Evolutionary conservation across 805 yeast genomes (phyloP).

Genomic region (Wickerhamiella azymoides): DNA sequence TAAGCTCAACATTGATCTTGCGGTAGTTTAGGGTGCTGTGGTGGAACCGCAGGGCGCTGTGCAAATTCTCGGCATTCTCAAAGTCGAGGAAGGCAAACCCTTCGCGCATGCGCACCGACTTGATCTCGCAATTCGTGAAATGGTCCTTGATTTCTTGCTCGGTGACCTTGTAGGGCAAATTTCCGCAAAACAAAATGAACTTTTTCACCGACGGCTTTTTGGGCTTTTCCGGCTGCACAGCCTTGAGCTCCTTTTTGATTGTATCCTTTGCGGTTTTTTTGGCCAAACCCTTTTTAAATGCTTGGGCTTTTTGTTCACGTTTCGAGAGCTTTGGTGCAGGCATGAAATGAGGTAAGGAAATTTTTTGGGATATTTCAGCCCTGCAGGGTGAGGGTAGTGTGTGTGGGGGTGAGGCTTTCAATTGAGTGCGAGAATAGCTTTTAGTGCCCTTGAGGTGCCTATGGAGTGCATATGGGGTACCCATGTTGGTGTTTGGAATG

Average conservation of each 20-base stretch:
- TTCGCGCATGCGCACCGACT: slow-evolving; percentile 65
- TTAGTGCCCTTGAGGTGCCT: too few relatives aligned
- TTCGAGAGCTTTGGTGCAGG: slow-evolving; percentile 20
- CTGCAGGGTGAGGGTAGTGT: too few relatives aligned
- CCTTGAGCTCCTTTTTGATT: slow-evolving; percentile 16
- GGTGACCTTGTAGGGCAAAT: slow-evolving; percentile 61
- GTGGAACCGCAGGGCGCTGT: slow-evolving; percentile 71
- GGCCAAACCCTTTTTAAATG: slow-evolving; percentile 15
- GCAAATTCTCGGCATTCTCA: slow-evolving; percentile 65
- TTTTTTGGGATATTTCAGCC: too few relatives aligned
- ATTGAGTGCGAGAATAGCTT: too few relatives aligned
- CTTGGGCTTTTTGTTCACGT: slow-evolving; percentile 22
- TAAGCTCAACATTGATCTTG: slow-evolving; percentile 86
- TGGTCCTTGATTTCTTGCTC: slow-evolving; percentile 52
- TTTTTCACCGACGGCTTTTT: slow-evolving; percentile 40
- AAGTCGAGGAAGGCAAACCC: slow-evolving; percentile 91
- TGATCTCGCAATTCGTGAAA: slow-evolving; percentile 57
- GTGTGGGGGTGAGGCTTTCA: too few relatives aligned
- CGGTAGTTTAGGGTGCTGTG: slow-evolving; percentile 56
- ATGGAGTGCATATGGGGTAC: too few relatives aligned
- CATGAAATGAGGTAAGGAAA: background rate
- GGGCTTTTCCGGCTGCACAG: background rate
- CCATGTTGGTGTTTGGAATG: too few relatives aligned
- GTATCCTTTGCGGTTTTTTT: slow-evolving; percentile 40
- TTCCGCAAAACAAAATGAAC: slow-evolving; percentile 80